Evolutionary conservation across 2,329 filamentous ascomycete species (phyloP).

Genomic region (Diaporthe humulicola): DNA sequence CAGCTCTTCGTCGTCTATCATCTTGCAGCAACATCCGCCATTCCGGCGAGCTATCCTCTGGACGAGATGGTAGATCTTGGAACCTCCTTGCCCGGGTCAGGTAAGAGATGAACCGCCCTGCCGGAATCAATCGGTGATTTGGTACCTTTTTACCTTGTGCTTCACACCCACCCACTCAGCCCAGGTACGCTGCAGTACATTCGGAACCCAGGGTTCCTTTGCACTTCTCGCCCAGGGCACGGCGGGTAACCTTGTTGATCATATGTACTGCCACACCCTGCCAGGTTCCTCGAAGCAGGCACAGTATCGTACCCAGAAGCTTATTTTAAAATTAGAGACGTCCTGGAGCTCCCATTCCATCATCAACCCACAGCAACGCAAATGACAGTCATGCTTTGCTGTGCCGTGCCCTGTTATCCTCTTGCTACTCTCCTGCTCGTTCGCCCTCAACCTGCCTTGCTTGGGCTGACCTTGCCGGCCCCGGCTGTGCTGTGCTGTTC

Average conservation of each 20-base stretch:
- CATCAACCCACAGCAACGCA: conserved; percentile 28
- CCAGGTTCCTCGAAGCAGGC: conserved; percentile 4
- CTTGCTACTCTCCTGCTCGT: not conserved
- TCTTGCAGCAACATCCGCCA: conserved; percentile 18
- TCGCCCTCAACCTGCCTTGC: not conserved
- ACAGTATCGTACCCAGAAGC: conserved; percentile 29
- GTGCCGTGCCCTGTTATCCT: not conserved
- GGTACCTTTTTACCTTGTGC: not conserved
- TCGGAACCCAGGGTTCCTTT: not conserved
- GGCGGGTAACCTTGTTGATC: not conserved
- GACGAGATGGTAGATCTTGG: conserved; percentile 6
- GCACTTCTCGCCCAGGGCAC: not conserved
- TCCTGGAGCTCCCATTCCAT: conserved; percentile 29
- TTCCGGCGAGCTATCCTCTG: not conserved
- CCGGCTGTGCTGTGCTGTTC: conserved; percentile 11
- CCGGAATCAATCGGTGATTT: conserved; percentile 22
- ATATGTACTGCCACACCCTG: not conserved
- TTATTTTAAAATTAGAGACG: conserved; percentile 30
- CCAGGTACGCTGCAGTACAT: not conserved
- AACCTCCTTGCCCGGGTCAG: conserved; percentile 8
- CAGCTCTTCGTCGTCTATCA: not conserved
- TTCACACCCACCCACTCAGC: conserved; percentile 3
- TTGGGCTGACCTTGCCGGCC: not conserved
- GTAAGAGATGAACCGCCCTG: conserved; percentile 26
- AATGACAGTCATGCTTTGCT: conserved; percentile 27